Conservation (phyloP, 1,284 basidiomycete genomes). For the Mycosarcoma maydis region DNA sequence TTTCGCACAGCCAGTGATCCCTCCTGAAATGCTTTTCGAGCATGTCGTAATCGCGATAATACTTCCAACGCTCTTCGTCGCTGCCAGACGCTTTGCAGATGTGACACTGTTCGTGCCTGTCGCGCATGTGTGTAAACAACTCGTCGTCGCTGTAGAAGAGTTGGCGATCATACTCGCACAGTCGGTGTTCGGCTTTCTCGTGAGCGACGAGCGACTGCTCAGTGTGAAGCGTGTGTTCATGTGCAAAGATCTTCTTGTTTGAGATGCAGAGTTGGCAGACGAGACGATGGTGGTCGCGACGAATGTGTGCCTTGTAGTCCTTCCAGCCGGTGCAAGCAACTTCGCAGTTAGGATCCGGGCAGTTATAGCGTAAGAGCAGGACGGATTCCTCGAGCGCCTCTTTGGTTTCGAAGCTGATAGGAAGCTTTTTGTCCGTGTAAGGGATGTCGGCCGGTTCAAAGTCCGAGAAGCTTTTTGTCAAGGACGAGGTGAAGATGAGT, state of each 20-base stretch:
- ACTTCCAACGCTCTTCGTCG: conserved; percentile 60
- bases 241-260: conserved; percentile 92
- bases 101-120: conserved; percentile 95
- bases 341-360: conserved; percentile 73
- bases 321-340: conserved; percentile 87
- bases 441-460: conserved; percentile 57
- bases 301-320: conserved; percentile 82
- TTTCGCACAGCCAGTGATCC: conserved; percentile 80
- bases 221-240: conserved; percentile 89
- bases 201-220: conserved; percentile 78
- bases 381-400: conserved; percentile 95
- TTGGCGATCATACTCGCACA: conserved; percentile 90
- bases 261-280: conserved; percentile 85
- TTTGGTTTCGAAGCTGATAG: conserved; percentile 85
- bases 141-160: conserved; percentile 92
- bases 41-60: conserved; percentile 59
- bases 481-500: conserved; percentile 82
- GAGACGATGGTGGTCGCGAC: conserved; percentile 78
- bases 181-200: conserved; percentile 78
- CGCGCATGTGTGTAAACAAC: conserved; percentile 91
- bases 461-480: conserved; percentile 62
- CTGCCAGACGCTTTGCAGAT: conserved; percentile 73
- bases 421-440: conserved; percentile 69
- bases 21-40: conserved; percentile 68
- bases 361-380: conserved; percentile 79